Evolutionary conservation across 805 yeast species (phyloP), one percentile per base, ranked within the genome.

Genomic region (Candida qinlingensis): DNA sequence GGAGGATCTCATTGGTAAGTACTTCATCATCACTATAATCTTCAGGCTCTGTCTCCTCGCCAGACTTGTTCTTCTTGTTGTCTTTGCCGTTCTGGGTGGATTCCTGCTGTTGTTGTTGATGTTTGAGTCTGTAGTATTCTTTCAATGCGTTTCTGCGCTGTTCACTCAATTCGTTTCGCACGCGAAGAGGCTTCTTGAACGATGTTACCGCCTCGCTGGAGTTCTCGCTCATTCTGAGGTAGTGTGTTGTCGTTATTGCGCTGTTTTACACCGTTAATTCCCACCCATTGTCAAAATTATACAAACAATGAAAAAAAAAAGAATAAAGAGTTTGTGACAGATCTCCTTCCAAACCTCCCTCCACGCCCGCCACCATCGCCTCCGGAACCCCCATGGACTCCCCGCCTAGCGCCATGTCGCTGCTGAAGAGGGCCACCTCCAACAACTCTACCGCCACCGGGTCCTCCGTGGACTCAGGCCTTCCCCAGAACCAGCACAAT

Each of bases 71-170:
- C 47, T 7, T 36, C 27, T 35, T 36, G 9, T 42, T 38, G 36
- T 34, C 34, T 19, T 11, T 27, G 35, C 33, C 40, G 9, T 38
- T 10, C 37, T 43, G 30, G 11, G 33, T 7, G 10, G 45, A 19
- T 31, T 50, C 44, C 27, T 42, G 46, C 26, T 50, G 50, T 30
- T 50, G 50, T 11, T 51, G 53, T 41, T 66, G 64, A 39, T 68
- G 65, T 46, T 69, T 68, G 7, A 73, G 53, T 45, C 64, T 68
- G 58, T 73, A 73, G 56, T 69, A 73, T 41, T 72, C 74, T 52
- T 70, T 69, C 40, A 73, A 56, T 5, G 76, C 76, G 42, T 60
- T 64, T 42, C 76, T 59, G 54, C 76, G 64, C 39, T 60, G 55
- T 31, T 54, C 60, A 37, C 59, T 58, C 44, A 51, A 43, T 37